Evolutionary conservation across 2,329 filamentous ascomycete genomes (phyloP).

Genomic region (Aspergillus calidoustus): DNA sequence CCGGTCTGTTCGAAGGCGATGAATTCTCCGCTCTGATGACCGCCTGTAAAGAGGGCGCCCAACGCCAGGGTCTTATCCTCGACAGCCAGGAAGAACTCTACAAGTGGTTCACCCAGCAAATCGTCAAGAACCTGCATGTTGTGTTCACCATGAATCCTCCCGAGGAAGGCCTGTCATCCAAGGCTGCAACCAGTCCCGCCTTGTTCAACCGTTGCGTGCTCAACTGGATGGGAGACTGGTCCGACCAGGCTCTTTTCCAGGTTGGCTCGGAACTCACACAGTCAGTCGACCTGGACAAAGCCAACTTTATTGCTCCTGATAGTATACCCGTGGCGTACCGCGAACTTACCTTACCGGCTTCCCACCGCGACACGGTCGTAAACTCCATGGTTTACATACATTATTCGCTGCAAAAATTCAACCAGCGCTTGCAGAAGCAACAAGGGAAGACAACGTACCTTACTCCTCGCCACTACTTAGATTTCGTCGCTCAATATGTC

Average conservation of each 20-base stretch:
- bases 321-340: constrained; percentile 92
- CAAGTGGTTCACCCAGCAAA: constrained; percentile 99
- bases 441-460: constrained; percentile 92
- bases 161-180: constrained; percentile 90
- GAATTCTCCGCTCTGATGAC: constrained; percentile 99
- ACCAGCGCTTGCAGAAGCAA: constrained; percentile 83
- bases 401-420: constrained; percentile 90
- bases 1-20: constrained; percentile 98
- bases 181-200: constrained; percentile 95
- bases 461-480: constrained; percentile 94
- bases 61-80: constrained; percentile 89
- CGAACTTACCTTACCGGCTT: constrained; percentile 79
- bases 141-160: constrained; percentile 99
- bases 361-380: constrained; percentile 87
- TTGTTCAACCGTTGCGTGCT: constrained; percentile 99
- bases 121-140: constrained; percentile 97
- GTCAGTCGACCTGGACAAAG: constrained; percentile 90
- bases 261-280: constrained; percentile 94
- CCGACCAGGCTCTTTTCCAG: constrained; percentile 97
- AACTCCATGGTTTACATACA: constrained; percentile 99
- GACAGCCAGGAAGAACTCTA: constrained; percentile 99
- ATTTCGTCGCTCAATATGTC: constrained; percentile 97
- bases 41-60: constrained; percentile 96
- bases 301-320: constrained; percentile 83
- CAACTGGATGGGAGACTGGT: constrained; percentile 99